Evolutionary conservation across 2,329 filamentous ascomycete species (phyloP).

Genomic region (Chaetomium strumarium): DNA sequence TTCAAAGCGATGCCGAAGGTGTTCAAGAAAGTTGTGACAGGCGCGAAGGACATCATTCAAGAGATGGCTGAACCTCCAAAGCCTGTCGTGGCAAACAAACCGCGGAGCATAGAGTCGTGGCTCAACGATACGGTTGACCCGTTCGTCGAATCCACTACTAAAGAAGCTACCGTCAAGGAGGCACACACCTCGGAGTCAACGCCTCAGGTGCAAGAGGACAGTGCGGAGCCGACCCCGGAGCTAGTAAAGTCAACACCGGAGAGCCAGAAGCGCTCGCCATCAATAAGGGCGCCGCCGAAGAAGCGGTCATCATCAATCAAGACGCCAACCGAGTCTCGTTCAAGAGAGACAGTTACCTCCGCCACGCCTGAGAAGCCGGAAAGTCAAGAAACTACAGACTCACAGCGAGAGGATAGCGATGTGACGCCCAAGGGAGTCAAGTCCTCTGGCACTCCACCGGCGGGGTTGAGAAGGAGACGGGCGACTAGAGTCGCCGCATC

Average conservation of each 20-base stretch:
- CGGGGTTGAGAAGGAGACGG: constrained; percentile 48
- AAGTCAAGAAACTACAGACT: constrained; percentile 7
- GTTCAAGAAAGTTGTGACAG: constrained; percentile 58
- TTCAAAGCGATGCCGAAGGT: constrained; percentile 58
- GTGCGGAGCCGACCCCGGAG: background rate
- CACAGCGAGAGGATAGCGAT: constrained; percentile 23
- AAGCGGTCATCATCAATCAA: constrained; percentile 18
- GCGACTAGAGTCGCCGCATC: constrained; percentile 48
- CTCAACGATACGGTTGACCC: constrained; percentile 57
- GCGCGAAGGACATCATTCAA: constrained; percentile 59
- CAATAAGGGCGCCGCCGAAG: constrained; percentile 20
- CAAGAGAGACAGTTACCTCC: constrained; percentile 13
- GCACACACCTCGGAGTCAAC: constrained; percentile 34
- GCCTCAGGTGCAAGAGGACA: constrained; percentile 21
- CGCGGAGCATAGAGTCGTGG: constrained; percentile 61
- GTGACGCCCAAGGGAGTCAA: constrained; percentile 27
- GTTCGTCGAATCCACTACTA: constrained; percentile 45
- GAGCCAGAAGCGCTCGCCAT: constrained; percentile 13
- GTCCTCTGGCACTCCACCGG: constrained; percentile 30
- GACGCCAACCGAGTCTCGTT: constrained; percentile 21
- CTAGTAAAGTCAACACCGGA: constrained; percentile 23
- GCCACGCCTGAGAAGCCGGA: constrained; percentile 6
- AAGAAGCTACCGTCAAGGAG: constrained; percentile 8
- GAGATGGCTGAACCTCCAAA: constrained; percentile 53
- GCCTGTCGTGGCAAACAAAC: constrained; percentile 46